Evolutionary conservation across 2,329 filamentous ascomycete species (phyloP).

Genomic region (Lachnellula willkommii): DNA sequence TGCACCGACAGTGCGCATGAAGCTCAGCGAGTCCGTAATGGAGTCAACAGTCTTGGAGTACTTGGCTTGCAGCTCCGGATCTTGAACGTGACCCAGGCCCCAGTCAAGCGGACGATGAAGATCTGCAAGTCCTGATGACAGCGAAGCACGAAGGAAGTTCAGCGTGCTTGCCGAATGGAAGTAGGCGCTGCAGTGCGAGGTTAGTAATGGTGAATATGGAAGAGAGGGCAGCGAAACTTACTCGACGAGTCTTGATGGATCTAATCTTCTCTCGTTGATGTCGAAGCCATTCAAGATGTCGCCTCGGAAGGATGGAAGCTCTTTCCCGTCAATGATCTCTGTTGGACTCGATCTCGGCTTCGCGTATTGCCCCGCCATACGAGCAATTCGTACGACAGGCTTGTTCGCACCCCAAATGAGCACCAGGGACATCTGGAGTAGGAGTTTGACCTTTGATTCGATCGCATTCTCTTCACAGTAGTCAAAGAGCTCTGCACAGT

Average conservation of each 20-base stretch:
- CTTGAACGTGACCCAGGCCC: slow-evolving; percentile 85
- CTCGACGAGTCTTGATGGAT: slow-evolving; percentile 76
- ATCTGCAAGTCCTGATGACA: slow-evolving; percentile 86
- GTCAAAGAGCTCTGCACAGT: slow-evolving; percentile 95
- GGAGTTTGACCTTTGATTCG: slow-evolving; percentile 92
- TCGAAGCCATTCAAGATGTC: slow-evolving; percentile 92
- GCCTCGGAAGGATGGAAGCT: slow-evolving; percentile 85
- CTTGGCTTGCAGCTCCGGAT: slow-evolving; percentile 75
- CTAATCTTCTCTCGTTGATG: slow-evolving; percentile 68
- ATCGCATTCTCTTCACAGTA: slow-evolving; percentile 89
- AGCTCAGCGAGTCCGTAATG: slow-evolving; percentile 85
- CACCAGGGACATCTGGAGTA: slow-evolving; percentile 94
- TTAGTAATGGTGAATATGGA: not conserved
- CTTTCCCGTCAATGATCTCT: slow-evolving; percentile 72
- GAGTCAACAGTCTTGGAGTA: slow-evolving; percentile 80
- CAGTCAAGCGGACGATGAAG: slow-evolving; percentile 91
- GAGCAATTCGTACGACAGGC: slow-evolving; percentile 86
- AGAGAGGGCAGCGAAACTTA: slow-evolving; percentile 31
- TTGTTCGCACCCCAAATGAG: slow-evolving; percentile 80
- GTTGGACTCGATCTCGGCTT: slow-evolving; percentile 88
- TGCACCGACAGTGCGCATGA: slow-evolving; percentile 91
- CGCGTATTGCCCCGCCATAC: slow-evolving; percentile 96
- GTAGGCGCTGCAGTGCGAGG: slow-evolving; percentile 59
- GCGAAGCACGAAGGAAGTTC: slow-evolving; percentile 82
- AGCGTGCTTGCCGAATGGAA: slow-evolving; percentile 92